Evolutionary conservation across 108 stramenopile species (phyloP), one percentile per base, ranked within the genome.

Genomic region (Conticribra guillardii): DNA sequence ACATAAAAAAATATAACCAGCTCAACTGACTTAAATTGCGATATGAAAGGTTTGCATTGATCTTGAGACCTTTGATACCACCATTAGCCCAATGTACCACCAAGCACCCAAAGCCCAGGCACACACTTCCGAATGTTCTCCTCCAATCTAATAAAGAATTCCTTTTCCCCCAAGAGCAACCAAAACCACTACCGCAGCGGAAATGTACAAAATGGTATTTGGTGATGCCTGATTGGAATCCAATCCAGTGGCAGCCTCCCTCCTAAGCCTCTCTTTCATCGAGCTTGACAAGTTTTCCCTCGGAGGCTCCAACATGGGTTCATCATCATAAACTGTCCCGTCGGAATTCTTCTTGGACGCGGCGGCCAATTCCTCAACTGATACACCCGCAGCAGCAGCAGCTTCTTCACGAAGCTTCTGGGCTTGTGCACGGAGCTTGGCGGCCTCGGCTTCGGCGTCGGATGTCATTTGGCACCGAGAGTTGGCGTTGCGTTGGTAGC

Each of bases 191-290:
- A 93, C 83, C 11, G 32, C 89, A 21, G 76, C 50, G 4, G 76
- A 76, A 64, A 93, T 84, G 68, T 93, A 93, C 37, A 93, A 61
- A 62, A 93, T 80, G 7, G 89, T 86, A 72, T 93, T 93, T 44
- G 84, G 77, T 54, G 90, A 87, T 47, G 81, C 78, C 66, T 74
- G 9, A 3, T 93, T 71, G 33, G 86, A 79, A 72, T 93, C 89
- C 49, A 93, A 62, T 8, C 92, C 92, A 11, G 84, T 76, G 1
- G 84, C 81, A 7, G 92, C 92, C 75, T 93, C 92, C 21, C 74
- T 67, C 73, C 73, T 82, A 34, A 93, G 70, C 48, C 88, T 67
- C 22, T 79, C 84, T 31, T 75, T 77, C 92, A 93, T 93, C 4
- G 80, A 60, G 64, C 82, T 73, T n/a, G 88, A 89, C n/a, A 93